Evolutionary conservation across 2,329 filamentous ascomycete genomes (phyloP), one percentile per base, ranked within the genome.

Genomic region (Xylaria sp.): DNA sequence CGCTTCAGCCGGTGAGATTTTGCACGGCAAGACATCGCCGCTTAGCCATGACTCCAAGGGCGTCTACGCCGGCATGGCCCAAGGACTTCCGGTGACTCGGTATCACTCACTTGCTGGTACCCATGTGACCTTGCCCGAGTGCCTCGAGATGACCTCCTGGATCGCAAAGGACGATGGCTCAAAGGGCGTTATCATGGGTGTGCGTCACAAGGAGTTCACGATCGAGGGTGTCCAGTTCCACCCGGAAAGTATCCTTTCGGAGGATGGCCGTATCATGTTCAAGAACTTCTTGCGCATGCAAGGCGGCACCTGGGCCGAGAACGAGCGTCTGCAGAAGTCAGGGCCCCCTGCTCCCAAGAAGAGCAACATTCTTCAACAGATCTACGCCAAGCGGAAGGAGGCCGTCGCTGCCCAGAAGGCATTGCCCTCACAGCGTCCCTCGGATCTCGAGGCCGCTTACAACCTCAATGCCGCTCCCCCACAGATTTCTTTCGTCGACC

Each of bases 211-310:
- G 78, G 84, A 94, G 70, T 89, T 88, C 69, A 83, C 90, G 1
- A 82, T 97, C n/a, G 94, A 99, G 74, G 94, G 92, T 47, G 94
- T 99, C 13, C 94, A 99, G 72, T 99, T 97, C 69, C 94, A 99
- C 68, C 94, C 94, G 0, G 94, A 99, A 76, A 97, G 93, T 73
- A 99, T 99, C 59, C 78, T 99, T 55, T 97, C 93, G 0, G 91
- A 89, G 51, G 86, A 94, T 60, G 94, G 95, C 2, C 87, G 92
- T 42, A 77, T 83, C 42, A 97, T 99, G 90, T 84, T 99, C 72
- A 87, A 86, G 71, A 99, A 97, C 75, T 99, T 99, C 73, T 77
- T 99, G 61, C 82, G 81, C 59, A 87, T 96, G 82, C 90, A 88
- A 67, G 90, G 91, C 18, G 94, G 94, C 23, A 97, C 92, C 52